Percentiles rank a stretch among this genome's conserved stretches.
These are phyloP conservation scores for Tolypocladium pustulatum DNA, from an alignment of 2,329 filamentous ascomycete species.

Conservation along the genomic window DNA sequence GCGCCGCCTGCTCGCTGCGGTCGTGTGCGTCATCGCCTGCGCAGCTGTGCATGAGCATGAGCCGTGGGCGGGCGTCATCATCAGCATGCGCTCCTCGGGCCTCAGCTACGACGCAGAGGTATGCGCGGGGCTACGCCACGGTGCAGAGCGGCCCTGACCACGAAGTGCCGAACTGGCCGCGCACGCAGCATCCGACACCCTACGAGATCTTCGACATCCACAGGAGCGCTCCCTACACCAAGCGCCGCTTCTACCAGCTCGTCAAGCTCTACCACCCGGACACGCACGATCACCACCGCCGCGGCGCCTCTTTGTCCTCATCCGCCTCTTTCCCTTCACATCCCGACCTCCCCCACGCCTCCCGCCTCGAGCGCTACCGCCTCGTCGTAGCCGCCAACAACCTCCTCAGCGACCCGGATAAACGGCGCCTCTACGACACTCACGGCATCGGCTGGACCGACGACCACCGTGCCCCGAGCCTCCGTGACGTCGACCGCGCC, in stretches of 20 bases:
- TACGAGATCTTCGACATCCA: conserved; percentile 72
- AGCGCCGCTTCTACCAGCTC: conserved; percentile 76
- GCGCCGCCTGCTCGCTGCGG: not conserved
- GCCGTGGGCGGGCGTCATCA: not conserved
- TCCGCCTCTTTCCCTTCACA: not conserved
- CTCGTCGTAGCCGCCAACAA: conserved; percentile 80
- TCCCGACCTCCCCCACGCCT: conserved; percentile 33
- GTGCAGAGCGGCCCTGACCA: not conserved
- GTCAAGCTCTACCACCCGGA: conserved; percentile 97
- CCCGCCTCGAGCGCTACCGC: conserved; percentile 78
- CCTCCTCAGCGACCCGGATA: conserved; percentile 72
- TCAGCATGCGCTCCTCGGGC: not conserved
- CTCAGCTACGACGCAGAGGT: not conserved
- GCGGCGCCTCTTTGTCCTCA: not conserved
- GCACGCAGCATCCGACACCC: conserved; percentile 53
- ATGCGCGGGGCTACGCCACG: not conserved
- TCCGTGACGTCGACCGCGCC: conserved; percentile 29
- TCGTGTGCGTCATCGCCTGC: not conserved
- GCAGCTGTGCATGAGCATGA: not conserved
- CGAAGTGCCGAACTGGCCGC: conserved; percentile 32
- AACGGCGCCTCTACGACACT: conserved; percentile 71
- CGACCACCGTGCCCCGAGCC: conserved; percentile 41
- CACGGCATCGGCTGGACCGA: conserved; percentile 72
- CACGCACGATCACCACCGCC: conserved; percentile 26
- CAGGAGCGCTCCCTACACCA: conserved; percentile 61